Conservation (phyloP, 2,329 filamentous ascomycete species). For the Pseudogymnoascus sp. region DNA sequence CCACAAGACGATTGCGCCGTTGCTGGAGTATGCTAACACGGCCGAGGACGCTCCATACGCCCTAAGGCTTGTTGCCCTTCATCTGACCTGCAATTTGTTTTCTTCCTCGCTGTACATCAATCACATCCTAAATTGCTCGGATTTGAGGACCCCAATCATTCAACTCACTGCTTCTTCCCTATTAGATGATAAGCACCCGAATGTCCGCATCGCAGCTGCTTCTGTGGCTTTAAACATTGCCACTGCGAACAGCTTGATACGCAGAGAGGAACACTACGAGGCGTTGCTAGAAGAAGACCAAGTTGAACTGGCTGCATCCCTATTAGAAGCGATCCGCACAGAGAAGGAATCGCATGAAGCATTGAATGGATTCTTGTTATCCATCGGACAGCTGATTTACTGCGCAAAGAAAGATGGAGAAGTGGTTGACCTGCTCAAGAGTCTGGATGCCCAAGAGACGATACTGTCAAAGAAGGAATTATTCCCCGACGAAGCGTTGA, state of each 20-base stretch:
- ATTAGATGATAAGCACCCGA: slow-evolving; percentile 65
- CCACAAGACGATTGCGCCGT: slow-evolving; percentile 52
- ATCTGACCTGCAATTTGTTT: slow-evolving; percentile 81
- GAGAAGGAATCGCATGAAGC: slow-evolving; percentile 60
- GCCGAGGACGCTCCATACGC: slow-evolving; percentile 63
- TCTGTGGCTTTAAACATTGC: slow-evolving; percentile 79
- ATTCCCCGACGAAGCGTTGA: slow-evolving; percentile 50
- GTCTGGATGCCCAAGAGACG: slow-evolving; percentile 64
- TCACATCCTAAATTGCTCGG: slow-evolving; percentile 46
- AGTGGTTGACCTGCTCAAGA: slow-evolving; percentile 68
- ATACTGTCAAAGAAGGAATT: slow-evolving; percentile 49
- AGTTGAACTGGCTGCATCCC: slow-evolving; percentile 71
- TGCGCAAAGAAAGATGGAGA: slow-evolving; percentile 62
- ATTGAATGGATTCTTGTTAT: slow-evolving; percentile 66
- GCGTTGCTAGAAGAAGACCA: slow-evolving; percentile 61
- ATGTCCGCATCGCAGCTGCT: slow-evolving; percentile 71
- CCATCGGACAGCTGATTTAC: slow-evolving; percentile 69
- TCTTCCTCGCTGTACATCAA: slow-evolving; percentile 62
- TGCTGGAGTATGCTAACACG: slow-evolving; percentile 53
- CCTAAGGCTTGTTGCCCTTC: slow-evolving; percentile 72
- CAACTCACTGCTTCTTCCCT: slow-evolving; percentile 68
- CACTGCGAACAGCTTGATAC: slow-evolving; percentile 57
- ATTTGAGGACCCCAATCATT: slow-evolving; percentile 51
- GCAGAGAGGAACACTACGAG: slow-evolving; percentile 49
- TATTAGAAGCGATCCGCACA: slow-evolving; percentile 62